Conservation (phyloP, 2,329 filamentous ascomycete species). For the Penicillium verrucosum region DNA sequence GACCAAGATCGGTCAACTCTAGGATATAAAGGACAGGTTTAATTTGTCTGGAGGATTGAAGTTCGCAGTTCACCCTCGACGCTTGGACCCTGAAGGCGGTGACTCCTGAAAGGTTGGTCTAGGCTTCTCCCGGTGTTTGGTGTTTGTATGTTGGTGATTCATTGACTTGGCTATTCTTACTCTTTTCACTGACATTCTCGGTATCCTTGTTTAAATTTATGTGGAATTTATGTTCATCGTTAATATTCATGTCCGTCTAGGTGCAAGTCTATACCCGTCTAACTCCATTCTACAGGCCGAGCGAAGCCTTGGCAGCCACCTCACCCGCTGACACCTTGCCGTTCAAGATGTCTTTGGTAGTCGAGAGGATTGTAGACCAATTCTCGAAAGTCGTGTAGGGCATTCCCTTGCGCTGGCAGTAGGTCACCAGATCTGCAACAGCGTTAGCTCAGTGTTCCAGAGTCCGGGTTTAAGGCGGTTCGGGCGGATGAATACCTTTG, state of each 20-base stretch:
- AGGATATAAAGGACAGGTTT: conserved; percentile 10
- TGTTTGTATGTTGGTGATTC: background rate
- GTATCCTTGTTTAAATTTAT: background rate
- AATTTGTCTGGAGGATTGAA: conserved; percentile 5
- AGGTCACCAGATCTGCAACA: conserved; percentile 72
- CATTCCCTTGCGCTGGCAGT: conserved; percentile 78
- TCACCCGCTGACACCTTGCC: conserved; percentile 69
- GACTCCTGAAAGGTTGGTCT: conserved; percentile 19
- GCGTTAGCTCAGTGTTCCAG: background rate
- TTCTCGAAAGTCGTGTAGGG: conserved; percentile 85
- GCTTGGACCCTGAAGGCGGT: conserved; percentile 30
- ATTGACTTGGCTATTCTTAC: background rate
- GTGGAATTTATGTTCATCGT: background rate
- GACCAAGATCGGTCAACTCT: conserved; percentile 31
- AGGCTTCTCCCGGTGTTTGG: background rate
- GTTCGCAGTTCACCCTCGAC: conserved; percentile 13
- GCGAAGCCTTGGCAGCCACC: conserved; percentile 51
- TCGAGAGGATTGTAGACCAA: conserved; percentile 74
- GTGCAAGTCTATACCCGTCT: conserved; percentile 8
- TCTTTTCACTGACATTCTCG: background rate
- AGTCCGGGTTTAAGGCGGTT: background rate
- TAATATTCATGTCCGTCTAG: conserved; percentile 3
- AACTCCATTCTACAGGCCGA: conserved; percentile 5
- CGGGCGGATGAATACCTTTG: conserved; percentile 57
- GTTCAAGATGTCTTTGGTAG: conserved; percentile 71